A percentile compares a stretch with the other conserved stretches of the same genome.
phyloP scores from a whole-genome alignment of 306 rosid genomes.

The Crotalaria pallida region DNA sequence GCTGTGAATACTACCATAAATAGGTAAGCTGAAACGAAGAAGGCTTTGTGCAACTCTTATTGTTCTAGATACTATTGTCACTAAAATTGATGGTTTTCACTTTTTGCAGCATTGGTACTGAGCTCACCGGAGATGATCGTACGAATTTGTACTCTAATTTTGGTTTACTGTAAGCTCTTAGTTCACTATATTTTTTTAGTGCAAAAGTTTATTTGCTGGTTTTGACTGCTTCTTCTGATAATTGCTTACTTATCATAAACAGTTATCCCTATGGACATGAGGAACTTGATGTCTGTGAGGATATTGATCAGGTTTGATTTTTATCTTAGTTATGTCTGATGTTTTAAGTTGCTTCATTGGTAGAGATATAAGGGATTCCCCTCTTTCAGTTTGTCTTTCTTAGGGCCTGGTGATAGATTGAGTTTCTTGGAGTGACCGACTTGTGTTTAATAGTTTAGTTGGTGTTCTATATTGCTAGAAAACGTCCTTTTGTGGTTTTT shows the following conservation, averaged over 20 bases:
- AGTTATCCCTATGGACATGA: constrained; percentile 95
- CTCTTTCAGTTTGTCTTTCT: background rate
- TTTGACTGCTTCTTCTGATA: constrained; percentile 16
- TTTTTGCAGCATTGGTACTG: constrained; percentile 83
- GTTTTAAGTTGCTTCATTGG: background rate
- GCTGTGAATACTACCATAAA: constrained; percentile 94
- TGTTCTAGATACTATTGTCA: background rate
- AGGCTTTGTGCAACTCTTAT: background rate
- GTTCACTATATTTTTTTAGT: background rate
- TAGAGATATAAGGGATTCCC: background rate
- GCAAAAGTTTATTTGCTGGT: background rate
- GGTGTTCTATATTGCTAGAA: background rate
- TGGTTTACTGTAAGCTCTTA: constrained; percentile 83
- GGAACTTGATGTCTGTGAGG: constrained; percentile 92
- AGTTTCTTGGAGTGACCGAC: background rate
- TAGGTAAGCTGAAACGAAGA: constrained; percentile 45
- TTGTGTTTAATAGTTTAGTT: constrained; percentile 5
- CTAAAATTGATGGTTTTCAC: constrained; percentile 5
- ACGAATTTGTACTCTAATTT: constrained; percentile 84
- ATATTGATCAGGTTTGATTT: constrained; percentile 84
- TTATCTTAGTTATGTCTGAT: background rate
- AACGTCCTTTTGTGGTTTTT: background rate
- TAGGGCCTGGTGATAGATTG: background rate
- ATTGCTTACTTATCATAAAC: constrained; percentile 21
- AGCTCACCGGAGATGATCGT: constrained; percentile 96